phyloP scores from a whole-genome alignment of 129 eudicot genomes.

The Chrysanthemum seticuspe region DNA sequence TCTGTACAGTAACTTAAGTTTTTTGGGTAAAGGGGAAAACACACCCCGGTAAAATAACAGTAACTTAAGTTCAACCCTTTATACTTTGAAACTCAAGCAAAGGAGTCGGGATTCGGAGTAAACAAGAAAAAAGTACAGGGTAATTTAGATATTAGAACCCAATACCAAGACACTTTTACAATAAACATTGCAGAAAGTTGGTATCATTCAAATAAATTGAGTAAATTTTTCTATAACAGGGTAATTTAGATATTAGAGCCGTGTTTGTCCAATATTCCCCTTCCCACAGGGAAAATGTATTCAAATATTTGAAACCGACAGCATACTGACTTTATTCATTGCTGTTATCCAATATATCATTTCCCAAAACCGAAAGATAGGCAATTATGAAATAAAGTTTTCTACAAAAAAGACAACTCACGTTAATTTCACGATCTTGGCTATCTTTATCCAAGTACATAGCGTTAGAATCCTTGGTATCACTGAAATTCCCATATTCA shows the following conservation, averaged over 20 bases:
- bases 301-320: background rate
- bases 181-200: background rate
- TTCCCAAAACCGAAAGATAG: conserved; percentile 15
- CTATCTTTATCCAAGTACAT: conserved; percentile 92
- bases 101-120: too few species aligned
- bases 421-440: conserved; percentile 97
- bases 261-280: background rate
- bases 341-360: background rate
- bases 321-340: background rate
- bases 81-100: too few species aligned
- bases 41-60: too few species aligned
- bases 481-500: conserved; percentile 83
- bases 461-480: conserved; percentile 59
- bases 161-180: too few species aligned
- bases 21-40: too few species aligned
- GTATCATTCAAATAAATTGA: background rate
- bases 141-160: too few species aligned
- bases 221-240: too few species aligned
- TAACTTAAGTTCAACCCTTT: too few species aligned
- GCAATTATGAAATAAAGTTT: background rate
- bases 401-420: conserved; percentile 24
- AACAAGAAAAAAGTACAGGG: too few species aligned
- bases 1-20: too few species aligned
- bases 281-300: background rate
- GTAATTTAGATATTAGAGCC: background rate